Evolutionary conservation across 257 asterid genomes (phyloP).

Genomic region (Solanum chaucha): DNA sequence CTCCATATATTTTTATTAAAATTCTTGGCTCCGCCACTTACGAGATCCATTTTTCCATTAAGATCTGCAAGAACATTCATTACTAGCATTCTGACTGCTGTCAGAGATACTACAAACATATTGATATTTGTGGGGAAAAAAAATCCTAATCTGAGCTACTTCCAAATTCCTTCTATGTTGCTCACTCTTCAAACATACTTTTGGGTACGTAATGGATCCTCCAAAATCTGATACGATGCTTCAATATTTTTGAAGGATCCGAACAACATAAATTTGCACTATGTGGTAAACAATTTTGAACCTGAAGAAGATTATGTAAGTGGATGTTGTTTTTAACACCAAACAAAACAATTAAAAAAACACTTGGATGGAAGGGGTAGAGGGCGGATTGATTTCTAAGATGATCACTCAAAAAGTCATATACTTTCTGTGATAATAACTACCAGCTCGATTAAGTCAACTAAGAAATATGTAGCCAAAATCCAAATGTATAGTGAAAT

Average conservation of each 20-base stretch:
- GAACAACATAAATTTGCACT: background rate
- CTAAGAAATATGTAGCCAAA: background rate
- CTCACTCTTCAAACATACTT: background rate
- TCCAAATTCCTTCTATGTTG: background rate
- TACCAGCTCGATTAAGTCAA: background rate
- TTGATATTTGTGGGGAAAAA: background rate
- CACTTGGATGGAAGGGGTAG: background rate
- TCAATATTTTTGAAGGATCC: background rate
- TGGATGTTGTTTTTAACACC: background rate
- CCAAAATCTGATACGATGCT: background rate
- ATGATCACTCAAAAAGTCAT: background rate
- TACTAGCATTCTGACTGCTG: too few species aligned
- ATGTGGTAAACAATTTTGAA: background rate
- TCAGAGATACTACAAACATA: background rate
- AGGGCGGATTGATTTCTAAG: background rate
- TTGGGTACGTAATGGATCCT: fast-evolving
- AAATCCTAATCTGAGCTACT: background rate
- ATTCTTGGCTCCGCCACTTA: too few species aligned
- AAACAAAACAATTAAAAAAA: background rate
- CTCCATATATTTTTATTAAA: too few species aligned
- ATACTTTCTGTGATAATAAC: too few species aligned
- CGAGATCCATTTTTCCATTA: too few species aligned
- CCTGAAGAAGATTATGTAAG: background rate
- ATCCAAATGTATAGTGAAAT: background rate
- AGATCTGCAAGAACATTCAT: background rate